Conservation (phyloP, 2,329 filamentous ascomycete species). For the Neurospora sp. region DNA sequence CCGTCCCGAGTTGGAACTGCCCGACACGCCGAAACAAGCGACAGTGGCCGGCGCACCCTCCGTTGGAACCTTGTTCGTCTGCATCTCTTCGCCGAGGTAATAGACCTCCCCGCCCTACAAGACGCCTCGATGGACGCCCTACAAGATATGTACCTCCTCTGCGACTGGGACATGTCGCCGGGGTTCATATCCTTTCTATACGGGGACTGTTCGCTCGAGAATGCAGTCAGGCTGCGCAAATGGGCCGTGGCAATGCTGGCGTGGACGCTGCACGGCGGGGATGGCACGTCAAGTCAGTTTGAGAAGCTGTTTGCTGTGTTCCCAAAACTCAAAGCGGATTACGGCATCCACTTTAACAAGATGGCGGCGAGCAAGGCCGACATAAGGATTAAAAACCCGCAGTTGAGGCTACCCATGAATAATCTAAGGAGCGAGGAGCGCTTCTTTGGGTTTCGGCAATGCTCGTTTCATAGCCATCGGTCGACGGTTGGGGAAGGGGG, state of each 20-base stretch:
- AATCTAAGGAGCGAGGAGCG: conserved; percentile 45
- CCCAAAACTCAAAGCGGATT: conserved; percentile 40
- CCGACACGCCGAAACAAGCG: background rate
- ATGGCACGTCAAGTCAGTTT: conserved; percentile 26
- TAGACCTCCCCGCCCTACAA: conserved; percentile 40
- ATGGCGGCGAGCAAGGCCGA: conserved; percentile 41
- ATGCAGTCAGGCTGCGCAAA: conserved; percentile 43
- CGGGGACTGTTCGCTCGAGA: conserved; percentile 38
- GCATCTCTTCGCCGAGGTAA: conserved; percentile 46
- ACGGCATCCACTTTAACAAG: conserved; percentile 41
- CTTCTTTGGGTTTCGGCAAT: conserved; percentile 50
- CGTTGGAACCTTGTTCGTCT: conserved; percentile 48
- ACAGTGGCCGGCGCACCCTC: conserved; percentile 27
- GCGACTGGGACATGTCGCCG: conserved; percentile 48
- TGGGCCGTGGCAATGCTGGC: conserved; percentile 53
- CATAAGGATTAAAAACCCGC: conserved; percentile 49
- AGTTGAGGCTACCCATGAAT: conserved; percentile 48
- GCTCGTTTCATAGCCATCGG: conserved; percentile 51
- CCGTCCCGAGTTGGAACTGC: background rate
- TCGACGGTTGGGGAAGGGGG: conserved; percentile 41
- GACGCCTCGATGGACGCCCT: conserved; percentile 49
- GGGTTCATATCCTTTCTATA: conserved; percentile 43
- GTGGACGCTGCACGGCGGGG: conserved; percentile 37
- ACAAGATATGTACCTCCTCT: conserved; percentile 48
- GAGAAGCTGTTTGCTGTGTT: conserved; percentile 33